Percentiles rank a stretch among this genome's conserved stretches.
These are phyloP conservation scores for Fusarium luffae DNA, from an alignment of 2,329 filamentous ascomycete genomes.

Conservation along the genomic window DNA sequence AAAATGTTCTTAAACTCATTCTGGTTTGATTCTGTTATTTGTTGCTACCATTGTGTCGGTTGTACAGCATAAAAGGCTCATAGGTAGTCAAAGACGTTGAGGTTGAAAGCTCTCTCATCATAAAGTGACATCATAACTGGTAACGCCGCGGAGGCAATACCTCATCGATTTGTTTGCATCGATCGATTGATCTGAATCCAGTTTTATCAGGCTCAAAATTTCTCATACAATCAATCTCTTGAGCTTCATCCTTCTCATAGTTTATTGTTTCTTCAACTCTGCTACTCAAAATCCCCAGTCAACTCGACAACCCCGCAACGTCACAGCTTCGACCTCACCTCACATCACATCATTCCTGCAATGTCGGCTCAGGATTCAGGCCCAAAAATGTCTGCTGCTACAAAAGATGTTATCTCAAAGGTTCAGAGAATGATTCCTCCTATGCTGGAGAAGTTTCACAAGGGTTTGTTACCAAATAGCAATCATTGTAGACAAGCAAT, in stretches of 20 bases:
- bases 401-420: conserved; percentile 80
- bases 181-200: conserved; percentile 10
- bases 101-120: conserved; percentile 7
- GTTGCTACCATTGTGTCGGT: not conserved
- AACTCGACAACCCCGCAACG: conserved; percentile 7
- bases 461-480: conserved; percentile 68
- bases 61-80: not conserved
- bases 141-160: conserved; percentile 25
- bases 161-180: conserved; percentile 20
- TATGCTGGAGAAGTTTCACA: conserved; percentile 95
- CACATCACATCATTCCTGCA: conserved; percentile 15
- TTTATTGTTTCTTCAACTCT: not conserved
- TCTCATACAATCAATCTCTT: not conserved
- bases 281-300: not conserved
- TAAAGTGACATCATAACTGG: conserved; percentile 37
- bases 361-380: conserved; percentile 41
- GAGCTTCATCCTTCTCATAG: not conserved
- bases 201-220: not conserved
- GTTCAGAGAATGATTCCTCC: conserved; percentile 93
- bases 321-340: conserved; percentile 5
- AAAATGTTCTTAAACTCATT: too few species aligned
- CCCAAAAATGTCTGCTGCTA: conserved; percentile 71
- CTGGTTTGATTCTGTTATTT: too few species aligned
- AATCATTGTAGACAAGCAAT: not conserved
- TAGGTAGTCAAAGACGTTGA: not conserved